Evolutionary conservation across 345 rosid species (phyloP).

Genomic region (Citrus hindsii): DNA sequence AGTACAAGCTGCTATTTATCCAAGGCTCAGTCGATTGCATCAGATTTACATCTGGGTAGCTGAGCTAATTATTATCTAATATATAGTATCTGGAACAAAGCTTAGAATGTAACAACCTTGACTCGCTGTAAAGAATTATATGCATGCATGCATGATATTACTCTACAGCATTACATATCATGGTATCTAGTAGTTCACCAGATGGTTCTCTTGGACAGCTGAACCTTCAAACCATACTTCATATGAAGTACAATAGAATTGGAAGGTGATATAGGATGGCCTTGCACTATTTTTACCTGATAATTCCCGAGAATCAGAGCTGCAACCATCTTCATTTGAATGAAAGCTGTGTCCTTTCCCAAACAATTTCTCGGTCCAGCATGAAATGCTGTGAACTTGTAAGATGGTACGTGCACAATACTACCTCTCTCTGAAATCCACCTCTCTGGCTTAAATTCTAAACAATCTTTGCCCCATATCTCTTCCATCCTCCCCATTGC

Average conservation of each 20-base stretch:
- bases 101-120: too few relatives aligned
- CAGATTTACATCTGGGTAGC: too few relatives aligned
- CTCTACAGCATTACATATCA: neutral
- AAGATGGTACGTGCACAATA: neutral
- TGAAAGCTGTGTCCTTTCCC: too few relatives aligned
- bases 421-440: slow-evolving; percentile 11
- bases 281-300: slow-evolving; percentile 11
- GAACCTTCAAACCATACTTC: slow-evolving; percentile 7
- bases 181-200: neutral
- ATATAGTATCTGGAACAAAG: too few relatives aligned
- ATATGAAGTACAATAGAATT: slow-evolving; percentile 1
- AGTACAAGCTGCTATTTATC: too few relatives aligned
- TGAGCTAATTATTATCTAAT: too few relatives aligned
- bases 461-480: slow-evolving; percentile 32
- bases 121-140: too few relatives aligned
- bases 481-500: slow-evolving; percentile 24
- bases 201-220: neutral
- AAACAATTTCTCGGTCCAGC: too few relatives aligned
- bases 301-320: slow-evolving; percentile 19
- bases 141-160: too few relatives aligned
- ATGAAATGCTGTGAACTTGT: too few relatives aligned
- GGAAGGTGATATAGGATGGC: neutral
- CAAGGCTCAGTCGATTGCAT: too few relatives aligned
- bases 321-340: too few relatives aligned
- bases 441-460: slow-evolving; percentile 6